Evolutionary conservation across 1,284 basidiomycete species (phyloP).

Genomic region (Moesziomyces sp.): DNA sequence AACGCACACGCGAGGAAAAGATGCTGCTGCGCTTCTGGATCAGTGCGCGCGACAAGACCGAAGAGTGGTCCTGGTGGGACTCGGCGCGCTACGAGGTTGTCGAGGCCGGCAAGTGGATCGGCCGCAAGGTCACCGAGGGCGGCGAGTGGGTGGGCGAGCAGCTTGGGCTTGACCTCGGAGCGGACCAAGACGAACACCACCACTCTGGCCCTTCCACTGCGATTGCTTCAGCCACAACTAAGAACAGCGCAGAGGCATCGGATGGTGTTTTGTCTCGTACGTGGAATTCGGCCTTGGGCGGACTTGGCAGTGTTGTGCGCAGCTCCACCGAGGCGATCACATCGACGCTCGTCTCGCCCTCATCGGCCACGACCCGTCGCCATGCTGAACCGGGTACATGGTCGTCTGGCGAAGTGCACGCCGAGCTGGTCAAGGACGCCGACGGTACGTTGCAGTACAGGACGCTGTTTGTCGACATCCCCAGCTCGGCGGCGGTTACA

Average conservation of each 20-base stretch:
- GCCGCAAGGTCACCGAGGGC: conserved; percentile 45
- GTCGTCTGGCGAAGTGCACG: conserved; percentile 57
- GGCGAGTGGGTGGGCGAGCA: conserved; percentile 47
- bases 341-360: conserved; percentile 19
- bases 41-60: conserved; percentile 55
- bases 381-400: conserved; percentile 52
- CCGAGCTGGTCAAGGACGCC: conserved; percentile 60
- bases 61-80: conserved; percentile 52
- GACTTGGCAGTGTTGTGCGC: conserved; percentile 29
- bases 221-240: not conserved
- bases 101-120: conserved; percentile 47
- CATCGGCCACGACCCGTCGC: conserved; percentile 13
- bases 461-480: conserved; percentile 57
- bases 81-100: conserved; percentile 35
- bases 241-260: conserved; percentile 3
- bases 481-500: conserved; percentile 44
- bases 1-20: conserved; percentile 48
- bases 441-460: conserved; percentile 57
- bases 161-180: conserved; percentile 21
- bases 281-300: conserved; percentile 34
- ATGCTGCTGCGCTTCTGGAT: conserved; percentile 60
- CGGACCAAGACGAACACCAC: not conserved
- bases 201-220: not conserved
- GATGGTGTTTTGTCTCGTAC: conserved; percentile 21
- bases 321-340: conserved; percentile 39